Conservation (phyloP, 2,329 filamentous ascomycete species). For the Microsporum ferrugineum region DNA sequence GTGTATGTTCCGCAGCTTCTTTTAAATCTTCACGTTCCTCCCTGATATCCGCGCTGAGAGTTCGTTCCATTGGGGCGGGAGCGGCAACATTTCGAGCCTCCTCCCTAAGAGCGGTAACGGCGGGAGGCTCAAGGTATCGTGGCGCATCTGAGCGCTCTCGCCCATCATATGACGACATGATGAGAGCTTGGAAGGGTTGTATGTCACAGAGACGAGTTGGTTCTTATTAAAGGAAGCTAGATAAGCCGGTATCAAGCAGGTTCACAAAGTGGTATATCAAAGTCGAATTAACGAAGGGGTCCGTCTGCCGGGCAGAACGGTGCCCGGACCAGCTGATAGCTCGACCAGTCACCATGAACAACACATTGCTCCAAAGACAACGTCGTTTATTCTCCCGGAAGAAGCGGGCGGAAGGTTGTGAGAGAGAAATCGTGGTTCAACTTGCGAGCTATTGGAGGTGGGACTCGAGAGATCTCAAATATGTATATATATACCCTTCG, state of each 20-base stretch:
- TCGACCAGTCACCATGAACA: constrained; percentile 32
- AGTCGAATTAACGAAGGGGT: constrained; percentile 20
- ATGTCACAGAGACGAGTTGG: background rate
- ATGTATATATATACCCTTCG: background rate
- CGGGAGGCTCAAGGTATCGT: constrained; percentile 34
- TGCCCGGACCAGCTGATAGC: constrained; percentile 30
- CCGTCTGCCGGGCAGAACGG: constrained; percentile 37
- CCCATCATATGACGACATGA: constrained; percentile 29
- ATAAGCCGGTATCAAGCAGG: background rate
- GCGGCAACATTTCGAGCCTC: constrained; percentile 28
- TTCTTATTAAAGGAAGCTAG: background rate
- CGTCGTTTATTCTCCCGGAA: background rate
- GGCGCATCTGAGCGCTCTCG: constrained; percentile 7
- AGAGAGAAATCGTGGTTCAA: background rate
- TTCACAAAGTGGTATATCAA: background rate
- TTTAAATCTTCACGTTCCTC: constrained; percentile 89
- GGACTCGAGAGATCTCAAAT: background rate
- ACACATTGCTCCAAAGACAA: constrained; percentile 19
- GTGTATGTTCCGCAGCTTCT: constrained; percentile 87
- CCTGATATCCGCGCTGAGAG: constrained; percentile 78
- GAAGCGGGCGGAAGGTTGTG: background rate
- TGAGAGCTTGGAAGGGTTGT: background rate
- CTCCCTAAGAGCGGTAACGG: constrained; percentile 34
- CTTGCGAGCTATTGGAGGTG: background rate
- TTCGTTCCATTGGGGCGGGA: constrained; percentile 40